Percentiles rank a stretch among this genome's conserved stretches.
Evolutionary conservation across 495 filamentous ascomycete genomes (phyloP).

Genomic region (Alectoria sarmentosa): DNA sequence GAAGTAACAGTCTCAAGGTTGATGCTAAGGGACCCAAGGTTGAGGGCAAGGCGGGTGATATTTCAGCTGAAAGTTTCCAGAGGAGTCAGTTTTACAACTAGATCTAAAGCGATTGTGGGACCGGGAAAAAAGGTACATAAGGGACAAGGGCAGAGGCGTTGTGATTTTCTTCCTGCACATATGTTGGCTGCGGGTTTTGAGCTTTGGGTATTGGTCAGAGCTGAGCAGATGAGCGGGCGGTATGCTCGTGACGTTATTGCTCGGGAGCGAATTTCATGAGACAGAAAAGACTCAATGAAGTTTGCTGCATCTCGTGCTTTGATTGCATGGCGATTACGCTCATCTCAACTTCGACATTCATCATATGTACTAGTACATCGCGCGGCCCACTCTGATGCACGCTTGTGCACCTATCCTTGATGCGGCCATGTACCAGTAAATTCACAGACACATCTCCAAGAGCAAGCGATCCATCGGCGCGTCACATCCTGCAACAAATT

Average conservation of each 20-base stretch:
- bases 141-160: neutral
- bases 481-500: too few relatives aligned
- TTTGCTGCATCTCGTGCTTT: neutral
- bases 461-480: neutral
- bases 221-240: neutral
- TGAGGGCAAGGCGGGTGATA: slow-evolving; percentile 41
- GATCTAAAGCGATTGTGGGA: slow-evolving; percentile 1
- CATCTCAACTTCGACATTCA: neutral
- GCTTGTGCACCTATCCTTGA: too few relatives aligned
- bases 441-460: neutral
- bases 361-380: neutral
- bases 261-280: neutral
- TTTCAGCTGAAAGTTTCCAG: slow-evolving; percentile 80
- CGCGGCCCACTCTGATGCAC: neutral
- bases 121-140: neutral
- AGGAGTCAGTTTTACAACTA: slow-evolving; percentile 83
- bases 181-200: neutral
- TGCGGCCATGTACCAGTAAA: neutral
- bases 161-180: neutral
- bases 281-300: neutral
- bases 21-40: slow-evolving; percentile 37
- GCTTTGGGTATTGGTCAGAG: neutral
- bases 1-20: slow-evolving; percentile 46
- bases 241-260: neutral
- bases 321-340: neutral